phyloP scores from a whole-genome alignment of 2,329 filamentous ascomycete genomes.

The Alternaria atra region DNA sequence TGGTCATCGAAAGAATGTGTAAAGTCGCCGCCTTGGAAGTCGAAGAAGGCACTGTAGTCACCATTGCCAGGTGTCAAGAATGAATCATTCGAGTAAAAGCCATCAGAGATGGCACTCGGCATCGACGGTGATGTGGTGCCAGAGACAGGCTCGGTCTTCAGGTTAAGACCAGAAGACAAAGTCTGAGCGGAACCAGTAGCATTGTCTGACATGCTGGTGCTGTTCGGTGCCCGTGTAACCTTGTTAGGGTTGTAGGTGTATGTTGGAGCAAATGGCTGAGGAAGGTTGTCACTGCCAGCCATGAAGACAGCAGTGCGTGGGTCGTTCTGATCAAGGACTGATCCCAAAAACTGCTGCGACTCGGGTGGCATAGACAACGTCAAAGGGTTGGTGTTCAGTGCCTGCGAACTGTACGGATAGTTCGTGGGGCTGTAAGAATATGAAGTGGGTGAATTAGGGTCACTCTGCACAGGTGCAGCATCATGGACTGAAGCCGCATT shows the following conservation, averaged over 20 bases:
- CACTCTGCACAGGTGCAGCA: constrained; percentile 33
- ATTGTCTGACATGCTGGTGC: constrained; percentile 36
- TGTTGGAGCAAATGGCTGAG: constrained; percentile 50
- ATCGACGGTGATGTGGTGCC: constrained; percentile 28
- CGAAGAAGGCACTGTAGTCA: constrained; percentile 34
- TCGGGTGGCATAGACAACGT: constrained; percentile 62
- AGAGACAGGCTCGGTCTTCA: constrained; percentile 27
- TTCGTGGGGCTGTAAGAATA: constrained; percentile 30
- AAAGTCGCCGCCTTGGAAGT: constrained; percentile 29
- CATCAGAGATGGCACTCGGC: constrained; percentile 32
- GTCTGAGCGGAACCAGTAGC: constrained; percentile 52
- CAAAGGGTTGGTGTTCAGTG: constrained; percentile 55
- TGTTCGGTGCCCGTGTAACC: constrained; percentile 34
- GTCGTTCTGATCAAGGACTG: constrained; percentile 56
- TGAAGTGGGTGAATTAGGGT: constrained; percentile 30
- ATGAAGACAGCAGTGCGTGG: constrained; percentile 58
- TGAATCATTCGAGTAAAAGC: constrained; percentile 27
- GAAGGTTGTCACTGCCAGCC: constrained; percentile 53
- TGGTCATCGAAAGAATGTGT: constrained; percentile 27
- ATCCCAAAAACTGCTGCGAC: constrained; percentile 63
- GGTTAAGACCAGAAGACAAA: constrained; percentile 48
- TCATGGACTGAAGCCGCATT: constrained; percentile 31
- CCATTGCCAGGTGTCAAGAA: constrained; percentile 34
- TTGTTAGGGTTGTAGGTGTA: constrained; percentile 59
- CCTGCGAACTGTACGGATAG: constrained; percentile 40